Evolutionary conservation across 345 rosid species (phyloP).

Genomic region (Sapria himalayana): DNA sequence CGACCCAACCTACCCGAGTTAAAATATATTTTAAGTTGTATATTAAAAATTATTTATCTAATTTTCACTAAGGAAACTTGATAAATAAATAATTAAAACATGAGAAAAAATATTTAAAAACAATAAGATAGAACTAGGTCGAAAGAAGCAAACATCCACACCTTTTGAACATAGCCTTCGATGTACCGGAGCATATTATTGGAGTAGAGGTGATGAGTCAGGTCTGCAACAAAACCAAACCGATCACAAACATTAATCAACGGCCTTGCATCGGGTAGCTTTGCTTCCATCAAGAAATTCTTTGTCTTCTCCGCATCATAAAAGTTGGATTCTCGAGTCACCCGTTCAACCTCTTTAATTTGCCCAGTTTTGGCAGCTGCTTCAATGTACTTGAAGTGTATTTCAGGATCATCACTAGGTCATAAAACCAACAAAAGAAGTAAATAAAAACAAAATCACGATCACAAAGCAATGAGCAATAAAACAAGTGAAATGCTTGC

Average conservation of each 20-base stretch:
- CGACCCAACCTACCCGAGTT: too few relatives aligned
- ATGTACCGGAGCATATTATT: conserved; percentile 93
- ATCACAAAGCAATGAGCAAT: conserved; percentile 4
- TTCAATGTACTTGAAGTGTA: conserved; percentile 95
- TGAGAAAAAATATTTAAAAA: background rate
- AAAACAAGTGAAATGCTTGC: conserved; percentile 6
- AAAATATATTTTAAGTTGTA: too few relatives aligned
- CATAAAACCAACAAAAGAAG: conserved; percentile 7
- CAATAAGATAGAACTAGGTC: too few relatives aligned
- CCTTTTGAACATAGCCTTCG: conserved; percentile 99
- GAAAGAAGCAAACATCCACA: conserved; percentile 8
- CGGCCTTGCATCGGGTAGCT: conserved; percentile 99
- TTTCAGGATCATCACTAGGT: conserved; percentile 93
- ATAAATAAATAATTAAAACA: too few relatives aligned
- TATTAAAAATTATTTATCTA: too few relatives aligned
- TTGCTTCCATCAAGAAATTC: conserved; percentile 95
- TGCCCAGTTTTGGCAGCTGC: conserved; percentile 85
- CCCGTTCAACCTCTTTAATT: conserved; percentile 98
- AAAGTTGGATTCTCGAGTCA: conserved; percentile 87
- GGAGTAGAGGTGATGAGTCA: conserved; percentile 86
- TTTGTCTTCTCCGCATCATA: conserved; percentile 93
- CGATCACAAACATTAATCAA: conserved; percentile 97
- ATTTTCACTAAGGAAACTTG: too few relatives aligned
- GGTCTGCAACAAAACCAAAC: conserved; percentile 90
- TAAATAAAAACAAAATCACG: conserved; percentile 5